Conservation (phyloP, 345 rosid species). For the Alliaria petiolata region DNA sequence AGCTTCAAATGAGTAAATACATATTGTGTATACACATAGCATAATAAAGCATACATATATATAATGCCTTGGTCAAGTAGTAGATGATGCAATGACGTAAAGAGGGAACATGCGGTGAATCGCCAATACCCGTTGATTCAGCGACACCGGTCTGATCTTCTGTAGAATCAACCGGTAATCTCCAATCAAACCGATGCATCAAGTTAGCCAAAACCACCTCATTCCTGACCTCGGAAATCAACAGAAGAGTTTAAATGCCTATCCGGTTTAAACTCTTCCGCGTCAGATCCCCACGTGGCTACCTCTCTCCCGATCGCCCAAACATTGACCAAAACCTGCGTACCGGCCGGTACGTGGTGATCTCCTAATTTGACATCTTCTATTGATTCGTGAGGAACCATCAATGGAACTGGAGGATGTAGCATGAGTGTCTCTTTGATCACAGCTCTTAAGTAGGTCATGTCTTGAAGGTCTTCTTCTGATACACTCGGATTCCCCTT, state of each 20-base stretch:
- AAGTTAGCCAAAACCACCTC: conserved; percentile 31
- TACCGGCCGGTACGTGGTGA: conserved; percentile 28
- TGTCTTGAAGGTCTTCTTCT: conserved; percentile 24
- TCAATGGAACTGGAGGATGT: conserved; percentile 40
- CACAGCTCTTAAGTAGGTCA: conserved; percentile 36
- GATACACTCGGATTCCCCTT: not conserved
- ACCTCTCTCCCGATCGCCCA: conserved; percentile 36
- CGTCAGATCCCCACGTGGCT: conserved; percentile 22
- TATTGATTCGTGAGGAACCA: conserved; percentile 26
- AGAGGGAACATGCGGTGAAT: conserved; percentile 18
- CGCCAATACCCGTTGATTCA: conserved; percentile 3
- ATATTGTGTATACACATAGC: not conserved
- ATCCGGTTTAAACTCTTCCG: conserved; percentile 22
- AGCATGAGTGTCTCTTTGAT: conserved; percentile 40
- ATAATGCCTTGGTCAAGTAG: not conserved
- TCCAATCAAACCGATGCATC: conserved; percentile 34
- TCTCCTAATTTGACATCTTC: conserved; percentile 26
- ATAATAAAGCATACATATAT: not conserved
- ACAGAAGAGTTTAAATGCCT: conserved; percentile 21
- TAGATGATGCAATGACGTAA: conserved; percentile 2
- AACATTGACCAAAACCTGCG: conserved; percentile 30
- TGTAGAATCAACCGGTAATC: not conserved
- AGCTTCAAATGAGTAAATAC: not conserved
- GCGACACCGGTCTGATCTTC: not conserved
- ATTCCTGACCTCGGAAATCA: conserved; percentile 23